Percentiles rank a stretch among this genome's conserved stretches.
These are phyloP conservation scores for Penicillium expansum DNA, from an alignment of 2,329 filamentous ascomycete genomes.

Conservation along the genomic window DNA sequence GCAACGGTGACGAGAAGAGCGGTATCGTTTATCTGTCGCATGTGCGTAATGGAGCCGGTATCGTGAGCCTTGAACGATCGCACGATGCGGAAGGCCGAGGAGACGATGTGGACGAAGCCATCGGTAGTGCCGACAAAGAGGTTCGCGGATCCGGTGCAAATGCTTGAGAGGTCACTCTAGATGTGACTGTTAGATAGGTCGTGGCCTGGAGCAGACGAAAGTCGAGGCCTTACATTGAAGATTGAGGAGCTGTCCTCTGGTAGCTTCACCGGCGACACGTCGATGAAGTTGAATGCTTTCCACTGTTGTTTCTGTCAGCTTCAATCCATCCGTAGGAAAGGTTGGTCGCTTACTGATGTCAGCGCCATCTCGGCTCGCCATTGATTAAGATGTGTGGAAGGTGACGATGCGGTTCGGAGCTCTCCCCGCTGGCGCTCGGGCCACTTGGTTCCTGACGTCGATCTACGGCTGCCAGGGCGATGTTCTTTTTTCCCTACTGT, in stretches of 20 bases:
- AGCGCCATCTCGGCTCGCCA: constrained; percentile 44
- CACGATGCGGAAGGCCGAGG: constrained; percentile 79
- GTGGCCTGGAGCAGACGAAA: background rate
- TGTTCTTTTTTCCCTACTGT: background rate
- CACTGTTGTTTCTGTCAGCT: constrained; percentile 57
- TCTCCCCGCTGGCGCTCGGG: constrained; percentile 22
- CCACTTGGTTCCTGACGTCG: constrained; percentile 14
- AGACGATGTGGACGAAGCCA: constrained; percentile 84
- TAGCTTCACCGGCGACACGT: constrained; percentile 79
- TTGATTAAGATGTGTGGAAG: constrained; percentile 21
- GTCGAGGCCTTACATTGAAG: constrained; percentile 65
- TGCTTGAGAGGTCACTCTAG: constrained; percentile 69
- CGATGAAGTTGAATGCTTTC: constrained; percentile 99
- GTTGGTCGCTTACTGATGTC: constrained; percentile 37
- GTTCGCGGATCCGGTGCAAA: constrained; percentile 83
- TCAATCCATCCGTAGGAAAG: background rate
- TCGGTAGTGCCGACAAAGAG: constrained; percentile 84
- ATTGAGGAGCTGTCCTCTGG: constrained; percentile 73
- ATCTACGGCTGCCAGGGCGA: background rate
- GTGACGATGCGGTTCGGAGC: constrained; percentile 21
- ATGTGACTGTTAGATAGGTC: constrained; percentile 4
- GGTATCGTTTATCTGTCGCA: constrained; percentile 87
- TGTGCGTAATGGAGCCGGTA: constrained; percentile 72
- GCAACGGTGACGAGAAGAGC: constrained; percentile 74
- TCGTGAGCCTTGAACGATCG: constrained; percentile 87